phyloP scores from a whole-genome alignment of 1,284 basidiomycete species.

The Puccinia brachypodii region DNA sequence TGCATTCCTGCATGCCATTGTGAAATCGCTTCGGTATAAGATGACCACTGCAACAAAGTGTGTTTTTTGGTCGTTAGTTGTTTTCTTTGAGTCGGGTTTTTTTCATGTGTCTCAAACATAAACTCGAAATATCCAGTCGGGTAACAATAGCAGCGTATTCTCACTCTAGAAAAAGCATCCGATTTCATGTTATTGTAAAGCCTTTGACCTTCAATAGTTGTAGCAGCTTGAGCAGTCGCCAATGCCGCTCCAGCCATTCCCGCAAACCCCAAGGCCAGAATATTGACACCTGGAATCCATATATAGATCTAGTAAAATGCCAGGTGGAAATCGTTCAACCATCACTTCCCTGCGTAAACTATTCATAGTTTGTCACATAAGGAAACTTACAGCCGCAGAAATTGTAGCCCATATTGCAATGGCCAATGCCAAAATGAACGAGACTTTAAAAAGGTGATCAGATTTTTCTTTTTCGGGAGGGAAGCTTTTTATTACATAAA shows the following conservation, averaged over 20 bases:
- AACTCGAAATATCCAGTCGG: too few relatives aligned
- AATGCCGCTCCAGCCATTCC: not conserved
- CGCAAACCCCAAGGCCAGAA: not conserved
- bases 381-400: not conserved
- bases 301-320: not conserved
- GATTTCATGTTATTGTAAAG: slow-evolving; percentile 6
- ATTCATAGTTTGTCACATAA: not conserved
- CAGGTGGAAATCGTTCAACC: not conserved
- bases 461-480: not conserved
- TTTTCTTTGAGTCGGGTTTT: not conserved
- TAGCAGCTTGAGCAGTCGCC: not conserved
- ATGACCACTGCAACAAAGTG: slow-evolving; percentile 9
- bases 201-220: not conserved
- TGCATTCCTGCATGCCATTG: slow-evolving; percentile 16
- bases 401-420: slow-evolving; percentile 2
- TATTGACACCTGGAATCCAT: not conserved
- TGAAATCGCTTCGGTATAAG: slow-evolving; percentile 9
- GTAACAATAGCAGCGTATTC: not conserved
- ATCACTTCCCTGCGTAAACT: too few relatives aligned
- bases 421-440: slow-evolving; percentile 3
- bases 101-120: not conserved
- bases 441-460: slow-evolving; percentile 17
- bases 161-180: slow-evolving; percentile 38
- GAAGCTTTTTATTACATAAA: not conserved
- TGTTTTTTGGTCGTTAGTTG: not conserved